Conservation (phyloP, 1,139 yeast species). For the Yamadazyma membranifaciens region DNA sequence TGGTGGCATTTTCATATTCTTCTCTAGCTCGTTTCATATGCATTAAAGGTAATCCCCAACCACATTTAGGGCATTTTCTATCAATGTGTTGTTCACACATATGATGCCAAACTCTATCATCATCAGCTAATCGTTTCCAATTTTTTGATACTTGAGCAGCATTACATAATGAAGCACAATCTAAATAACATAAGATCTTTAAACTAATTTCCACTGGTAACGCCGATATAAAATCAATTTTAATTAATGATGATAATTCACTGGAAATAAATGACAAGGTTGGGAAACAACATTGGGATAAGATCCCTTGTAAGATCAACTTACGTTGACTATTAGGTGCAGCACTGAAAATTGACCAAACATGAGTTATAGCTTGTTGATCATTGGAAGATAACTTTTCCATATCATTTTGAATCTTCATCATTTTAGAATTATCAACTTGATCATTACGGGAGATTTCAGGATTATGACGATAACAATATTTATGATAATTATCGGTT, state of each 20-base stretch:
- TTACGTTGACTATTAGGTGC: constrained; percentile 69
- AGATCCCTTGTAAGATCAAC: constrained; percentile 75
- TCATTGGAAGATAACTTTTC: constrained; percentile 61
- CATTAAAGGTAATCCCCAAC: constrained; percentile 96
- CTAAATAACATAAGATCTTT: constrained; percentile 82
- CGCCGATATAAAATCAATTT: constrained; percentile 83
- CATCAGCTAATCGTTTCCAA: constrained; percentile 91
- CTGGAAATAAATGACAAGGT: constrained; percentile 81
- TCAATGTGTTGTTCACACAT: constrained; percentile 99
- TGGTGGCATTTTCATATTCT: constrained; percentile 20
- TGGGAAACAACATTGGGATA: constrained; percentile 93
- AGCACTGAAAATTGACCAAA: constrained; percentile 77
- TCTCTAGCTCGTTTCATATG: constrained; percentile 75
- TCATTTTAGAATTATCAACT: constrained; percentile 67
- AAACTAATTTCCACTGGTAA: constrained; percentile 84
- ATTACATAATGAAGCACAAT: constrained; percentile 84
- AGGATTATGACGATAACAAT: constrained; percentile 92
- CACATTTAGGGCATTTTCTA: constrained; percentile 95
- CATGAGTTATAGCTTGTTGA: constrained; percentile 68
- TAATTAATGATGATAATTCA: constrained; percentile 73
- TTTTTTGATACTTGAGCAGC: constrained; percentile 89
- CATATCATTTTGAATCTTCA: constrained; percentile 56
- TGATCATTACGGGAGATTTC: constrained; percentile 69
- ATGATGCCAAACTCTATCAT: constrained; percentile 96
- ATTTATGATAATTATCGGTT: constrained; percentile 55